Conservation (phyloP, 768 basidiomycete genomes). For the Suillus subluteus region DNA sequence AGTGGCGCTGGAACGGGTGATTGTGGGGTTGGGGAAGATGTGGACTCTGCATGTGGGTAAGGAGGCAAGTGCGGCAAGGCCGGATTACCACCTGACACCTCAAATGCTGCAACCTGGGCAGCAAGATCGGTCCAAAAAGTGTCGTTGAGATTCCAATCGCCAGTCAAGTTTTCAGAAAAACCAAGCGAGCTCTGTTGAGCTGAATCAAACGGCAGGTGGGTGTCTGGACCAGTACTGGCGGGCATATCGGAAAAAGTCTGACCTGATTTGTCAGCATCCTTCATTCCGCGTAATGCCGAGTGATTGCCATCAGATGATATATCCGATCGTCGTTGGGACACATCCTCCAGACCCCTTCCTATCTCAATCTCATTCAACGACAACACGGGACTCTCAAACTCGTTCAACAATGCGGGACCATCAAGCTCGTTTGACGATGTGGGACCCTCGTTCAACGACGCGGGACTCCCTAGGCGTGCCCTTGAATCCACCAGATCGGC, state of each 20-base stretch:
- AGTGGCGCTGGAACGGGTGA: no score
- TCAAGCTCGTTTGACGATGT: not conserved
- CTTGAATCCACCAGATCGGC: not conserved
- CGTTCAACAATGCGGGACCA: no score
- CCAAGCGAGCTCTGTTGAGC: not conserved
- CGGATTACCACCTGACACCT: not conserved
- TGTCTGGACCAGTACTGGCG: no score
- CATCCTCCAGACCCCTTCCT: no score
- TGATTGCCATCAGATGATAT: not conserved
- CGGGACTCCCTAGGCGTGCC: not conserved
- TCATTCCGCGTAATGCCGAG: not conserved
- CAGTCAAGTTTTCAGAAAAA: not conserved
- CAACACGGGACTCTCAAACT: not conserved
- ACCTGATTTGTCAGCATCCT: not conserved
- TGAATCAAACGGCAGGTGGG: not conserved
- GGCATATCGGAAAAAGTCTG: not conserved
- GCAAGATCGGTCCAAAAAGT: not conserved
- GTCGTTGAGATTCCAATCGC: not conserved
- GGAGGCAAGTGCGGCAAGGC: not conserved
- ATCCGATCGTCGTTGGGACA: not conserved
- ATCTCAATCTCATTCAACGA: no score
- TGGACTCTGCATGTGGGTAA: not conserved
- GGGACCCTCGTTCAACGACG: not conserved
- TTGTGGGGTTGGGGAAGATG: no score
- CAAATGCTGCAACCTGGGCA: not conserved